These are phyloP conservation scores for Candida sp. DNA, from an alignment of 1,139 yeast species.

Conservation along the genomic window DNA sequence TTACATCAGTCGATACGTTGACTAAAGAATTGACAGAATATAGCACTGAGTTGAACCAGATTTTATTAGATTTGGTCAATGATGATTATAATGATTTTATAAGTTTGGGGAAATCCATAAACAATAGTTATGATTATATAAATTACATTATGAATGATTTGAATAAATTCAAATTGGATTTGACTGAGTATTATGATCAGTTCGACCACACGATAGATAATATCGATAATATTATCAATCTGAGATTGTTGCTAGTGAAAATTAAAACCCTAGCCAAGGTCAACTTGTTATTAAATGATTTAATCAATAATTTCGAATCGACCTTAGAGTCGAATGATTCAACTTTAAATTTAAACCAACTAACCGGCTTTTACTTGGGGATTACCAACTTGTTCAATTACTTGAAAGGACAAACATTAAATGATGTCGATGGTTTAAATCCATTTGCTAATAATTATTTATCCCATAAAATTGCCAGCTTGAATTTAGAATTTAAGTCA, in stretches of 20 bases:
- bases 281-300: conserved; percentile 33
- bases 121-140: conserved; percentile 48
- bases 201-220: conserved; percentile 19
- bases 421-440: background rate
- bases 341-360: conserved; percentile 14
- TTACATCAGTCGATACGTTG: conserved; percentile 29
- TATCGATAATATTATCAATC: conserved; percentile 15
- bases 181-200: conserved; percentile 20
- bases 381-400: conserved; percentile 13
- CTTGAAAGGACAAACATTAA: background rate
- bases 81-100: conserved; percentile 70
- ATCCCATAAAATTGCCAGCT: conserved; percentile 31
- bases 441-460: conserved; percentile 1
- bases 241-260: conserved; percentile 18
- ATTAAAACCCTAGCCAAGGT: conserved; percentile 28
- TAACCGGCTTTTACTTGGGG: conserved; percentile 42
- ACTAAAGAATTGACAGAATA: conserved; percentile 24
- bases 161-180: conserved; percentile 32
- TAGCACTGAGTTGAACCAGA: conserved; percentile 36
- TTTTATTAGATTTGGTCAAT: conserved; percentile 65
- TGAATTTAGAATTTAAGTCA: conserved; percentile 42
- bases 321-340: conserved; percentile 16
- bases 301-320: conserved; percentile 39
- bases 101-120: conserved; percentile 61
- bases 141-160: conserved; percentile 41